A percentile compares a stretch with the other conserved stretches of the same genome.
Conservation (phyloP, 208 protist genomes). For the Willaertia magna region DNA sequence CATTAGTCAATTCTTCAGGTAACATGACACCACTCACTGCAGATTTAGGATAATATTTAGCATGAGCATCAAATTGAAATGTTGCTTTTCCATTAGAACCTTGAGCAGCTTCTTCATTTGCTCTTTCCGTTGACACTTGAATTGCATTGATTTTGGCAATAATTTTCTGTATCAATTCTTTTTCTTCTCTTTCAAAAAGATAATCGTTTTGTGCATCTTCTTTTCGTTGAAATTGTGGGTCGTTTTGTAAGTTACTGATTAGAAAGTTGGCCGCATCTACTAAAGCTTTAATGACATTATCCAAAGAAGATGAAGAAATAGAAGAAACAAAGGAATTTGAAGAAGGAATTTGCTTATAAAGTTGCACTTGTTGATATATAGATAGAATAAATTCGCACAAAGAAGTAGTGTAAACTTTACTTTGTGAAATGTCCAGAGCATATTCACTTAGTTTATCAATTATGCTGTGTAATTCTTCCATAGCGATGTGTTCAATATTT, state of each 20-base stretch:
- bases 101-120: not conserved
- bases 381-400: not conserved
- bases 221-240: not conserved
- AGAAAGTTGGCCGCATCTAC: no score
- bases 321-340: no score
- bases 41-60: not conserved
- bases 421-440: not conserved
- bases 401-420: not conserved
- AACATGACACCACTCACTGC: not conserved
- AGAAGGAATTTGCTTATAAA: not conserved
- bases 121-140: not conserved
- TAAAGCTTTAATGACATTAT: no score
- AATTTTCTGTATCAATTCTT: no score
- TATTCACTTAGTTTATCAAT: not conserved
- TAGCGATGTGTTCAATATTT: no score
- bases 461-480: no score
- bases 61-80: not conserved
- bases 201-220: conserved; percentile 4
- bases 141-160: not conserved
- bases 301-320: no score
- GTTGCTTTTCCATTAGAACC: not conserved
- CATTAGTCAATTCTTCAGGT: not conserved
- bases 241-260: no score
- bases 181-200: not conserved
- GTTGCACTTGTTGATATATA: not conserved